These are phyloP conservation scores for Cubamyces sp. DNA, from an alignment of 768 basidiomycete species.

Conservation along the genomic window DNA sequence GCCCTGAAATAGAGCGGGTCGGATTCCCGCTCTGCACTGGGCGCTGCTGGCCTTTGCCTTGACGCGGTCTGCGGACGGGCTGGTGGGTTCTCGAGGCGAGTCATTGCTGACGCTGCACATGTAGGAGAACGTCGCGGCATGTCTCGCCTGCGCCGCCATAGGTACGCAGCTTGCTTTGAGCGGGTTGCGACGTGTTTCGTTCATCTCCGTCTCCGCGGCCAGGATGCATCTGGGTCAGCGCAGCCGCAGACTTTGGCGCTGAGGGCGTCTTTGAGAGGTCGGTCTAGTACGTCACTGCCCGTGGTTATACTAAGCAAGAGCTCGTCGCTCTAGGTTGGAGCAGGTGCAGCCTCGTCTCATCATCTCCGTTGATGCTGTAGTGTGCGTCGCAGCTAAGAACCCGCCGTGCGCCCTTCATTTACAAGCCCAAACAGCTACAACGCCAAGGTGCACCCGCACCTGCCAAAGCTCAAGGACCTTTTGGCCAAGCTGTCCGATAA, in stretches of 20 bases:
- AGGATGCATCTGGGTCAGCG: slow-evolving; percentile 81
- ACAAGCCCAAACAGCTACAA: slow-evolving; percentile 55
- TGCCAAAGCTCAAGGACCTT: slow-evolving; percentile 63
- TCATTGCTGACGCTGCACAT: slow-evolving; percentile 7
- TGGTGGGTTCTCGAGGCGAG: neutral
- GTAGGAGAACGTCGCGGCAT: slow-evolving; percentile 71
- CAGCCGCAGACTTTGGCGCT: slow-evolving; percentile 82
- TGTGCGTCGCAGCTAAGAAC: slow-evolving; percentile 46
- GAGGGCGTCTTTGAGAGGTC: slow-evolving; percentile 77
- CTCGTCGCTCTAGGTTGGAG: slow-evolving; percentile 53
- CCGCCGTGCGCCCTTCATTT: neutral
- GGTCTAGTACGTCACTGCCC: slow-evolving; percentile 18
- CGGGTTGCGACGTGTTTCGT: neutral
- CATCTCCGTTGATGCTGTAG: slow-evolving; percentile 73
- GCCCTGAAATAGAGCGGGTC: neutral
- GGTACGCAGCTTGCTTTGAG: slow-evolving; percentile 36
- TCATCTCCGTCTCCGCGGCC: neutral
- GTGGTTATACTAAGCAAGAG: slow-evolving; percentile 8
- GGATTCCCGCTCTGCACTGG: neutral
- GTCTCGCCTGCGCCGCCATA: slow-evolving; percentile 69
- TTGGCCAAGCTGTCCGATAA: slow-evolving; percentile 52
- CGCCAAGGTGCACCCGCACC: slow-evolving; percentile 66
- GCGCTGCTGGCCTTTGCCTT: neutral
- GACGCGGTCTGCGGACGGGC: too few species aligned
- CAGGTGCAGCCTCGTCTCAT: slow-evolving; percentile 78